phyloP scores from a whole-genome alignment of 345 rosid genomes.

The Physaria fendleri region DNA sequence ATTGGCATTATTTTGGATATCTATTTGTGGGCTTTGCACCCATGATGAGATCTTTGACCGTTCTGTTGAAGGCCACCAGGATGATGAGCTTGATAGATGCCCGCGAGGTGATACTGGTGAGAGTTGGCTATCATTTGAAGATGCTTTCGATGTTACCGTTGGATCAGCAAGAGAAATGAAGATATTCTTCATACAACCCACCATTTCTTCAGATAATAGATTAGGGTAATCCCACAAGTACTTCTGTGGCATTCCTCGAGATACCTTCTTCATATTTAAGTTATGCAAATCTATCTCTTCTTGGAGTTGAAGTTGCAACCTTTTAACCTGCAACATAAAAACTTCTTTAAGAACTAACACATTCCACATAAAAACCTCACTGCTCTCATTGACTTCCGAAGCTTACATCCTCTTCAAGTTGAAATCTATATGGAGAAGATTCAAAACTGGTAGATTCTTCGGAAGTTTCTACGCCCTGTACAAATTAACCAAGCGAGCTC shows the following conservation, averaged over 20 bases:
- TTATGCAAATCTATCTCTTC: conserved; percentile 63
- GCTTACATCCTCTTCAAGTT: conserved; percentile 82
- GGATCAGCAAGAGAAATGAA: conserved; percentile 77
- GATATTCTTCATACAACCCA: conserved; percentile 84
- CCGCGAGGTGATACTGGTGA: conserved; percentile 75
- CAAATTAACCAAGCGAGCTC: conserved; percentile 16
- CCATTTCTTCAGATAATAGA: conserved; percentile 80
- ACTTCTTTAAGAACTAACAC: conserved; percentile 1
- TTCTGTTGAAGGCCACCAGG: conserved; percentile 77
- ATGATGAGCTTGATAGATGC: conserved; percentile 66
- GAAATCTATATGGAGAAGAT: conserved; percentile 49
- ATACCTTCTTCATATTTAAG: conserved; percentile 37
- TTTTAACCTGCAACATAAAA: conserved; percentile 51
- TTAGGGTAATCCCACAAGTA: conserved; percentile 80
- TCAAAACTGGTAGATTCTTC: conserved; percentile 35
- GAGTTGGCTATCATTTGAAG: conserved; percentile 46
- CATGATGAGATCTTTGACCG: no score
- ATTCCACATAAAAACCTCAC: not conserved
- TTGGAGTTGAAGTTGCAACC: conserved; percentile 58
- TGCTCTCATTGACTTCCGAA: conserved; percentile 7
- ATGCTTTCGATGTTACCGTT: conserved; percentile 45
- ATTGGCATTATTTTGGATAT: conserved; percentile 42
- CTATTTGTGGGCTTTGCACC: conserved; percentile 69
- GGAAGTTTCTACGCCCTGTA: conserved; percentile 38
- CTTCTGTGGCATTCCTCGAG: conserved; percentile 49